Conservation (phyloP, 345 rosid genomes). For the Lepidium didymum region DNA sequence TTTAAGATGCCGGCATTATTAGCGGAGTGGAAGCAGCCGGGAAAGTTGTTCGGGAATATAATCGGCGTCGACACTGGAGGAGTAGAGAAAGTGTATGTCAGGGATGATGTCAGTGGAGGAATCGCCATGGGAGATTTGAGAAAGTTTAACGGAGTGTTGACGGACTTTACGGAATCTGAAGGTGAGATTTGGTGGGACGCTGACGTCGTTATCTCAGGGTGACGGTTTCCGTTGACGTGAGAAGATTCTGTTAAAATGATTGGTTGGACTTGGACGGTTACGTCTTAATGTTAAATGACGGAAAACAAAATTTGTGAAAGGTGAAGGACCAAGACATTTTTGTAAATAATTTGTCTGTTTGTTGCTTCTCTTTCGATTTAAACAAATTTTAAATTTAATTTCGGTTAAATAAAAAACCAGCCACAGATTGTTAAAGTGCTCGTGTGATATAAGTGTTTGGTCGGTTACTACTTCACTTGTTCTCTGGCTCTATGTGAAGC, state of each 20-base stretch:
- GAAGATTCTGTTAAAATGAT: not conserved
- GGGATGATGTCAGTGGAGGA: slow-evolving; percentile 39
- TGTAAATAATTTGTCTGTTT: slow-evolving; percentile 7
- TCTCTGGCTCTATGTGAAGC: not conserved
- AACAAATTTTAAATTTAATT: not conserved
- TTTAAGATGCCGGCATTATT: slow-evolving; percentile 43
- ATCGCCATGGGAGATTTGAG: slow-evolving; percentile 67
- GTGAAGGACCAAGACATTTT: not conserved
- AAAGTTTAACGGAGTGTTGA: slow-evolving; percentile 46
- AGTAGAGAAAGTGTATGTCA: slow-evolving; percentile 40
- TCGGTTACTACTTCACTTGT: not conserved
- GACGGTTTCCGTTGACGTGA: slow-evolving; percentile 5
- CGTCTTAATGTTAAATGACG: no score
- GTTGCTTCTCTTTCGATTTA: not conserved
- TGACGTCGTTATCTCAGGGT: slow-evolving; percentile 39
- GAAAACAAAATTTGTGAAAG: no score
- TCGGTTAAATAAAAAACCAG: not conserved
- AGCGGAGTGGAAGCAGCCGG: slow-evolving; percentile 61
- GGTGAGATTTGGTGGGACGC: slow-evolving; percentile 67
- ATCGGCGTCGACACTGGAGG: slow-evolving; percentile 35
- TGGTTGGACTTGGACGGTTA: no score
- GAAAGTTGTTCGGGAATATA: slow-evolving; percentile 29
- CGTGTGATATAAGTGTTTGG: not conserved
- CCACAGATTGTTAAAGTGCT: not conserved
- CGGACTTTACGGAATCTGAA: slow-evolving; percentile 16